Percentiles rank a stretch among this genome's conserved stretches.
Evolutionary conservation across 108 stramenopile species (phyloP).

Genomic region (Skeletonema marinoi): DNA sequence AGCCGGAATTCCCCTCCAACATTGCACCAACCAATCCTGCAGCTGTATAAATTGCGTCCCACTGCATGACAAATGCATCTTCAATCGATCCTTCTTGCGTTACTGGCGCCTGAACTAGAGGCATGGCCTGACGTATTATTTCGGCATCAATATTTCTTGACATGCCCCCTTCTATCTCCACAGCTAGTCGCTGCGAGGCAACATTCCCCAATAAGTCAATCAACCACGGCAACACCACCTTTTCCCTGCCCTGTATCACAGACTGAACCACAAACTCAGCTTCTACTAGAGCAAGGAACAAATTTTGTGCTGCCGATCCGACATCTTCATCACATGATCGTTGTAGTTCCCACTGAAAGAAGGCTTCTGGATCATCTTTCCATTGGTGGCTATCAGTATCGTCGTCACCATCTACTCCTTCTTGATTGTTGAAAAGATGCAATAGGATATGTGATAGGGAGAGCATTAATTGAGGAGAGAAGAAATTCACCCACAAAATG

Average conservation of each 20-base stretch:
- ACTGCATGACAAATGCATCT: slow-evolving; percentile 23
- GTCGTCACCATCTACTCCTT: slow-evolving; percentile 8
- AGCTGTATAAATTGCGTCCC: slow-evolving; percentile 44
- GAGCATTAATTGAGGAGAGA: slow-evolving; percentile 20
- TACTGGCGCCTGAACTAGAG: slow-evolving; percentile 2
- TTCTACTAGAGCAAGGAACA: slow-evolving; percentile 42
- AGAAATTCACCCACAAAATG: slow-evolving; percentile 19
- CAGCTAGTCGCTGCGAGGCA: slow-evolving; percentile 26
- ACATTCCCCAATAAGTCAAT: slow-evolving; percentile 24
- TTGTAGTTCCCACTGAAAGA: slow-evolving; percentile 29
- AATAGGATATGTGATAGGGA: slow-evolving; percentile 16
- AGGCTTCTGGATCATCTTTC: slow-evolving; percentile 46
- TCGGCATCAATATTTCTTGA: background rate
- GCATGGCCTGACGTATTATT: slow-evolving; percentile 15
- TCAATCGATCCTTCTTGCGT: background rate
- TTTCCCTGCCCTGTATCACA: background rate
- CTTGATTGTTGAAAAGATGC: slow-evolving; percentile 21
- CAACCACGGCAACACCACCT: slow-evolving; percentile 27
- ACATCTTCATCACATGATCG: slow-evolving; percentile 40
- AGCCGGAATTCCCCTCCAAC: slow-evolving; percentile 28
- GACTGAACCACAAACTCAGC: background rate
- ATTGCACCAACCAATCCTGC: slow-evolving; percentile 26
- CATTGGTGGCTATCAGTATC: slow-evolving; percentile 6
- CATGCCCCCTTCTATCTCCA: slow-evolving; percentile 15
- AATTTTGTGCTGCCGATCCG: slow-evolving; percentile 35